Conservation (phyloP, 768 basidiomycete species). For the Macrolepiota fuliginosa region DNA sequence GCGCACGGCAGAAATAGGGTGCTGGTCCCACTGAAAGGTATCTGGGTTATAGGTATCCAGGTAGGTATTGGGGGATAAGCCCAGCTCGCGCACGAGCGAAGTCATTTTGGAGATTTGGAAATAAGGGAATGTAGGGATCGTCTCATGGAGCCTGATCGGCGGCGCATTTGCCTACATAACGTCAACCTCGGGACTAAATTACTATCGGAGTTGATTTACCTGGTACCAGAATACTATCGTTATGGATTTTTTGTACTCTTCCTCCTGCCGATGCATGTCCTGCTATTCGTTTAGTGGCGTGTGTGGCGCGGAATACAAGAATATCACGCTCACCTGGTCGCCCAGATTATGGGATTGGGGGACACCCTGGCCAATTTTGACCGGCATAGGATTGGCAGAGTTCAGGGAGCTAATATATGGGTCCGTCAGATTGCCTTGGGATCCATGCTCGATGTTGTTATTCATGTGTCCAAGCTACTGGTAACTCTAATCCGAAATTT, state of each 20-base stretch:
- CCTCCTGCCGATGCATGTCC: slow-evolving; percentile 40
- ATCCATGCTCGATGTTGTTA: slow-evolving; percentile 8
- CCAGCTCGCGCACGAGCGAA: slow-evolving; percentile 52
- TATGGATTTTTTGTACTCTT: slow-evolving; percentile 50
- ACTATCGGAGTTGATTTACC: slow-evolving; percentile 28
- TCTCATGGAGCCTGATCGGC: slow-evolving; percentile 56
- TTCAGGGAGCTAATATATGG: slow-evolving; percentile 10
- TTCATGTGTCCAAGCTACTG: slow-evolving; percentile 9
- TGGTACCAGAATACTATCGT: slow-evolving; percentile 73
- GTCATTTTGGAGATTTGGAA: slow-evolving; percentile 57
- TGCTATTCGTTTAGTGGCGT: slow-evolving; percentile 10
- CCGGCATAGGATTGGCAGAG: slow-evolving; percentile 2
- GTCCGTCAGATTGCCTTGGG: slow-evolving; percentile 7
- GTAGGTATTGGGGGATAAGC: slow-evolving; percentile 48
- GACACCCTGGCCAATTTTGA: slow-evolving; percentile 2
- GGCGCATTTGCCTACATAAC: slow-evolving; percentile 43
- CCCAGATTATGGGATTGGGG: neutral
- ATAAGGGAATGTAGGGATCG: slow-evolving; percentile 61
- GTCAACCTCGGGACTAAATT: neutral
- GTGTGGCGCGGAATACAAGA: neutral
- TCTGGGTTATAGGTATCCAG: slow-evolving; percentile 57
- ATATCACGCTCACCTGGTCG: slow-evolving; percentile 4
- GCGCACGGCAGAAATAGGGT: slow-evolving; percentile 56
- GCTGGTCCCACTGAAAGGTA: slow-evolving; percentile 67
- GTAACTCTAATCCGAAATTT: slow-evolving; percentile 2